phyloP scores from a whole-genome alignment of 2,329 filamentous ascomycete species.

The Sclerotinia borealis region DNA sequence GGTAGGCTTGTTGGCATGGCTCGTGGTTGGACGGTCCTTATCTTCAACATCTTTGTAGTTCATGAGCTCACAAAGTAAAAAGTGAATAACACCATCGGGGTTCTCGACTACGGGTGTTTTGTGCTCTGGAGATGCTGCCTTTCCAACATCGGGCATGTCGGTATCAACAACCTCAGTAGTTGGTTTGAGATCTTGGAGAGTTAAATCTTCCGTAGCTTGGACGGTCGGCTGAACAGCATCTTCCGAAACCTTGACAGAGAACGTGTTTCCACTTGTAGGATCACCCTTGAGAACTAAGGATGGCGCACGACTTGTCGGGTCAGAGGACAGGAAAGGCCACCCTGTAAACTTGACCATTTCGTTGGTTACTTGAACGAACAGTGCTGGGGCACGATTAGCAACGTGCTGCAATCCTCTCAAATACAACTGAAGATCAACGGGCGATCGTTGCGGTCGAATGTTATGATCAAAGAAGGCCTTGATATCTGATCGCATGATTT shows the following conservation, averaged over 20 bases:
- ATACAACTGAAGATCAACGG: slow-evolving; percentile 65
- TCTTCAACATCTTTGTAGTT: slow-evolving; percentile 92
- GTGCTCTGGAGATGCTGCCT: slow-evolving; percentile 53
- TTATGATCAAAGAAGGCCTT: slow-evolving; percentile 62
- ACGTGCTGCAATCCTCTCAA: slow-evolving; percentile 72
- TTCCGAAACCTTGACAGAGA: slow-evolving; percentile 20
- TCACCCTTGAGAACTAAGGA: slow-evolving; percentile 32
- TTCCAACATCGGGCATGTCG: slow-evolving; percentile 58
- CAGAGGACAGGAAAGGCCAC: slow-evolving; percentile 42
- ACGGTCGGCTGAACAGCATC: slow-evolving; percentile 31
- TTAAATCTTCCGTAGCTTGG: slow-evolving; percentile 33
- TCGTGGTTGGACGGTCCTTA: slow-evolving; percentile 50
- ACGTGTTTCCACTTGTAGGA: slow-evolving; percentile 4
- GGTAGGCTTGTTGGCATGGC: slow-evolving; percentile 16
- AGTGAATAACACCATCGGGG: slow-evolving; percentile 91
- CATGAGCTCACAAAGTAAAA: slow-evolving; percentile 83
- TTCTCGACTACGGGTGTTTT: slow-evolving; percentile 86
- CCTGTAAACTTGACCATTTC: slow-evolving; percentile 72
- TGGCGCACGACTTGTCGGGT: slow-evolving; percentile 39
- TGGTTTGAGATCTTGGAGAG: slow-evolving; percentile 47
- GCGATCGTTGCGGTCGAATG: slow-evolving; percentile 44
- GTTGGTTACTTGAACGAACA: slow-evolving; percentile 83
- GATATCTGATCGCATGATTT: slow-evolving; percentile 90
- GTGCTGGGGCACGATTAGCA: slow-evolving; percentile 71
- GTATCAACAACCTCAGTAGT: slow-evolving; percentile 55